phyloP scores from a whole-genome alignment of 805 yeast genomes.

The Clavispora santaluciae region DNA sequence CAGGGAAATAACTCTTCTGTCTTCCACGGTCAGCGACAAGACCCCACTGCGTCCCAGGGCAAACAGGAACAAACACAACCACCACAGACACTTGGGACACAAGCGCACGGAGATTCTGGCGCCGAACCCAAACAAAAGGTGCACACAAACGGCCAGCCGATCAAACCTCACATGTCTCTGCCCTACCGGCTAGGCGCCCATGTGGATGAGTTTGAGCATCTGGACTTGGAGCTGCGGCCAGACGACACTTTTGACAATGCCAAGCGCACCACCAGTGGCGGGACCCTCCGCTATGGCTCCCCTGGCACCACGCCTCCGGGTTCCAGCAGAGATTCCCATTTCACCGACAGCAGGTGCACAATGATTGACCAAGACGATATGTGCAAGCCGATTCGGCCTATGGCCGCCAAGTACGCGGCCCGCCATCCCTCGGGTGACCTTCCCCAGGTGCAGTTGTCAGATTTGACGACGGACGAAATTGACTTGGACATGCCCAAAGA shows the following conservation, averaged over 20 bases:
- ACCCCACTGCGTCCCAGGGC: too few species aligned
- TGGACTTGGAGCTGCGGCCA: slow-evolving; percentile 12
- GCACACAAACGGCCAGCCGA: neutral
- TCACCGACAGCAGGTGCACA: neutral
- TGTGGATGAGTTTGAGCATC: slow-evolving; percentile 11
- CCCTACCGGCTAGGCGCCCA: neutral
- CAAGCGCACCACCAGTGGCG: slow-evolving; percentile 1
- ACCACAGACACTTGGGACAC: too few species aligned
- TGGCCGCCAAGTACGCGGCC: neutral
- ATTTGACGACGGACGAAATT: slow-evolving; percentile 13
- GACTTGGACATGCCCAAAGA: slow-evolving; percentile 2
- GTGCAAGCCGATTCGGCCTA: slow-evolving; percentile 9
- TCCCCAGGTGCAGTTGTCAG: slow-evolving; percentile 10
- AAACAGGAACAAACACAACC: neutral
- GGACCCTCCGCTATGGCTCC: slow-evolving; percentile 9
- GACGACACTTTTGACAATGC: slow-evolving; percentile 13
- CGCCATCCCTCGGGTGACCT: neutral
- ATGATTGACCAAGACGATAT: slow-evolving; percentile 7
- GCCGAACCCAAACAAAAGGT: neutral
- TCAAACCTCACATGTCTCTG: neutral
- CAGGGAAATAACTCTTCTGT: too few species aligned
- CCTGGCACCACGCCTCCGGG: slow-evolving; percentile 34
- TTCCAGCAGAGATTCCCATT: slow-evolving; percentile 16
- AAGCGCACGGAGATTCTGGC: too few species aligned
- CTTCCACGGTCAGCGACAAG: too few species aligned